A percentile compares a stretch with the other conserved stretches of the same genome.
These are phyloP conservation scores for Candida lessepsii DNA, from an alignment of 805 yeast species.

Conservation along the genomic window DNA sequence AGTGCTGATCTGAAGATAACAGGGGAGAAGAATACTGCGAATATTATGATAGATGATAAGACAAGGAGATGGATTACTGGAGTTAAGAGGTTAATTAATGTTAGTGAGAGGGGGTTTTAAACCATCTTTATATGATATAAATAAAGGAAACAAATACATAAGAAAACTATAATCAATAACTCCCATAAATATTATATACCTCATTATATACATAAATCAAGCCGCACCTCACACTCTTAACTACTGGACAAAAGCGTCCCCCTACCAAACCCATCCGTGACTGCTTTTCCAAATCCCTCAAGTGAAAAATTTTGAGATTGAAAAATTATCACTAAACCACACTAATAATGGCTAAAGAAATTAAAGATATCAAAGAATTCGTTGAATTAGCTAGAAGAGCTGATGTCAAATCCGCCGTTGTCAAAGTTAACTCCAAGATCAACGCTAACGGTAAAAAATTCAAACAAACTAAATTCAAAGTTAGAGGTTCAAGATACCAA, in stretches of 20 bases:
- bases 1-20: constrained; percentile 59
- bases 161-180: too few species aligned
- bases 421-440: constrained; percentile 87
- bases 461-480: constrained; percentile 98
- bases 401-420: constrained; percentile 89
- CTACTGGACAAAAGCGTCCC: too few species aligned
- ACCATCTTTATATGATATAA: too few species aligned
- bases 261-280: too few species aligned
- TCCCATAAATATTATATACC: too few species aligned
- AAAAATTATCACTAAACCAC: constrained; percentile 1
- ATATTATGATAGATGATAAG: constrained; percentile 74
- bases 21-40: constrained; percentile 51
- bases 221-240: too few species aligned
- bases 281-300: neutral
- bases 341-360: constrained; percentile 47
- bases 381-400: constrained; percentile 95
- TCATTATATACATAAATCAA: too few species aligned
- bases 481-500: constrained; percentile 91
- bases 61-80: constrained; percentile 78
- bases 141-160: too few species aligned
- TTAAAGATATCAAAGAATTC: constrained; percentile 95
- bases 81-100: constrained; percentile 67
- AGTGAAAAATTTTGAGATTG: constrained; percentile 1
- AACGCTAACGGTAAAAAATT: constrained; percentile 78
- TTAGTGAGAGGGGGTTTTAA: neutral